Evolutionary conservation across 345 rosid genomes (phyloP).

Genomic region (Eucalyptus sideroxylon): DNA sequence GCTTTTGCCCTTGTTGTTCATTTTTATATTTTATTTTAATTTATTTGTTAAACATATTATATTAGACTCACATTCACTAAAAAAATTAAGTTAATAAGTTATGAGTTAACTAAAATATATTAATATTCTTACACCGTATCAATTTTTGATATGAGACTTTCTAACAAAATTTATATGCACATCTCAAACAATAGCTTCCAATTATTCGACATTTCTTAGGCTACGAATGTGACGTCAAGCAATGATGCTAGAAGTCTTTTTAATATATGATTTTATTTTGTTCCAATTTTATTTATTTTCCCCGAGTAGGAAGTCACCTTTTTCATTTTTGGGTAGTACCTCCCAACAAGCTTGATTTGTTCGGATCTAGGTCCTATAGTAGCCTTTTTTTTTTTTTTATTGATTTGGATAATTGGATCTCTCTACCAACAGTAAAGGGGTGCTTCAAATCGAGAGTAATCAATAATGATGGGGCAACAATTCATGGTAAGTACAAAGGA

Average conservation of each 20-base stretch:
- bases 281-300: neutral
- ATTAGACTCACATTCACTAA: accelerated
- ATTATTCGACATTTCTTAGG: neutral
- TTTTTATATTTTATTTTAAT: neutral
- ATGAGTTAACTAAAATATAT: neutral
- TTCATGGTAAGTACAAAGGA: neutral
- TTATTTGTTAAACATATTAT: neutral
- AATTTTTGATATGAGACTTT: neutral
- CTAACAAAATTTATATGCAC: neutral
- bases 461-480: neutral
- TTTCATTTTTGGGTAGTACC: neutral
- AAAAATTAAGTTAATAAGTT: neutral
- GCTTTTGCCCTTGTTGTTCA: neutral
- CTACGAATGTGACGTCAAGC: neutral
- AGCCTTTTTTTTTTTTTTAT: neutral
- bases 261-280: neutral
- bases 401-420: neutral
- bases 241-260: neutral
- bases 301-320: neutral
- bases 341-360: neutral
- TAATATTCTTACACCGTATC: accelerated
- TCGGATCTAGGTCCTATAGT: neutral
- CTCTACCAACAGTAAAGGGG: neutral
- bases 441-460: neutral
- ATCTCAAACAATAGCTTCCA: neutral